A percentile compares a stretch with the other conserved stretches of the same genome.
These are phyloP conservation scores for Pachysandra terminalis DNA, from an alignment of 164 flowering plant species.

Conservation along the genomic window DNA sequence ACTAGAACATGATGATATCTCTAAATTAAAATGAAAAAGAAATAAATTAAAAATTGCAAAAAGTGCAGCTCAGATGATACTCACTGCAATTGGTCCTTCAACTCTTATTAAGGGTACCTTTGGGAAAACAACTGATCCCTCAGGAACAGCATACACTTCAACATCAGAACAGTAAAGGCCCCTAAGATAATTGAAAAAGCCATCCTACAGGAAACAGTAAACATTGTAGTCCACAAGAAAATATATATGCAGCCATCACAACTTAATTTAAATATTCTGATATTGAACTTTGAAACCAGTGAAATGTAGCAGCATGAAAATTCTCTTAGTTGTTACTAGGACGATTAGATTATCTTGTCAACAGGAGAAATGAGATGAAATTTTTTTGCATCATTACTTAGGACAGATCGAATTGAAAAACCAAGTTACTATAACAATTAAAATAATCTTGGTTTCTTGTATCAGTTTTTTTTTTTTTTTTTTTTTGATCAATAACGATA, in stretches of 20 bases:
- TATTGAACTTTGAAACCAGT: constrained; percentile 5
- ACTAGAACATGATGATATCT: background rate
- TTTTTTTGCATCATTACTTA: no score
- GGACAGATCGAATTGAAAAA: no score
- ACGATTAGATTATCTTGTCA: no score
- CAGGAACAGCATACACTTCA: constrained; percentile 82
- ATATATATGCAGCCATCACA: background rate
- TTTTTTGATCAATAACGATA: no score
- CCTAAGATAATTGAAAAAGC: constrained; percentile 80
- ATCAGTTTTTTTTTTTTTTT: no score
- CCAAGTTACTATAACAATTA: no score
- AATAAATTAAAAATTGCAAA: background rate
- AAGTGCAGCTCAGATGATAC: constrained; percentile 25
- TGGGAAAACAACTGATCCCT: constrained; percentile 95
- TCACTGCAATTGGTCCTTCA: constrained; percentile 93
- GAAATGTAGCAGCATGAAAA: no score
- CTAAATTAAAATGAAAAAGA: background rate
- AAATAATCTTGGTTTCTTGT: no score
- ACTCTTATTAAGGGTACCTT: constrained; percentile 86
- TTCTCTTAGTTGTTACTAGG: no score
- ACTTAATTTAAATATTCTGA: constrained; percentile 6
- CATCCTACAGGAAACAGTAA: constrained; percentile 47
- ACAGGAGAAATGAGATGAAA: no score
- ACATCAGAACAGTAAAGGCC: constrained; percentile 85
- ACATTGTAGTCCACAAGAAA: constrained; percentile 6